Percentiles rank a stretch among this genome's conserved stretches.
These are phyloP conservation scores for Theileria sp. DNA, from an alignment of 169 alveolate genomes.

Conservation along the genomic window DNA sequence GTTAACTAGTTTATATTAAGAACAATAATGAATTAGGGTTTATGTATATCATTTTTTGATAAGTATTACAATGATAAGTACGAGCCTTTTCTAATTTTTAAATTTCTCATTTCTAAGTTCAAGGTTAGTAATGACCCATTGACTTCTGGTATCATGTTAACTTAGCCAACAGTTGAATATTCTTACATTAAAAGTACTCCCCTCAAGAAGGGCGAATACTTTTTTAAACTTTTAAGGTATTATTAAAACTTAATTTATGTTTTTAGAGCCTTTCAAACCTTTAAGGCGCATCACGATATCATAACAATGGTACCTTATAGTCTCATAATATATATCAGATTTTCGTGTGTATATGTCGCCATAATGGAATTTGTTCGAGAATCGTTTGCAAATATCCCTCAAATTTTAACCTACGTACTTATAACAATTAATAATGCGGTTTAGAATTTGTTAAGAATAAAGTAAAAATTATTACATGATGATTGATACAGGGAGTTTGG, in stretches of 20 bases:
- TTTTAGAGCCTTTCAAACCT: conserved; percentile 22
- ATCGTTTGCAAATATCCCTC: conserved; percentile 23
- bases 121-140: conserved; percentile 19
- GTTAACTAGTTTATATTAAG: neutral
- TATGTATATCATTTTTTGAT: conserved; percentile 37
- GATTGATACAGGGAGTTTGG: conserved; percentile 3
- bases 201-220: conserved; percentile 26
- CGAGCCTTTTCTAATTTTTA: conserved; percentile 39
- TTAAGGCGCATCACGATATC: conserved; percentile 24
- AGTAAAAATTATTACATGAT: neutral
- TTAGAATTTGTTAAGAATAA: conserved; percentile 6
- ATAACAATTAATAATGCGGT: neutral
- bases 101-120: conserved; percentile 17
- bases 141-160: neutral
- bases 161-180: neutral
- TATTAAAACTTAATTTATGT: neutral
- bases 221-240: conserved; percentile 23
- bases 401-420: neutral
- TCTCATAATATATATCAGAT: conserved; percentile 14
- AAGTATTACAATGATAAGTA: conserved; percentile 26
- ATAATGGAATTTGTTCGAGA: conserved; percentile 38
- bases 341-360: conserved; percentile 48
- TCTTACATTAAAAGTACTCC: neutral
- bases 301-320: conserved; percentile 35
- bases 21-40: conserved; percentile 16